A percentile compares a stretch with the other conserved stretches of the same genome.
These are phyloP conservation scores for Aphanocladium album DNA, from an alignment of 2,329 filamentous ascomycete genomes.

Conservation along the genomic window DNA sequence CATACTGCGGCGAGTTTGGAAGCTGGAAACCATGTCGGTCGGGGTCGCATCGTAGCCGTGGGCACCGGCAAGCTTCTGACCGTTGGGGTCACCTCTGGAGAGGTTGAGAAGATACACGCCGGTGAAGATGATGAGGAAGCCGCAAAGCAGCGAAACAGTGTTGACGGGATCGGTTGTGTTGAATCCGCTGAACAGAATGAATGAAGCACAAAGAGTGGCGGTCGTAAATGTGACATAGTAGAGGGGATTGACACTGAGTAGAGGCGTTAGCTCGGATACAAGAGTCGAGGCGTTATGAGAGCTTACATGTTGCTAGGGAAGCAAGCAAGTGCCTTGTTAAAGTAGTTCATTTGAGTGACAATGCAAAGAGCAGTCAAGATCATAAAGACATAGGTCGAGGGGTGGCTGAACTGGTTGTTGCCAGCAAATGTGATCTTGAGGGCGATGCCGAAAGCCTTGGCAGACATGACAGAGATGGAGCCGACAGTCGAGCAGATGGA, in stretches of 20 bases:
- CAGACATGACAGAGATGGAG: slow-evolving; percentile 96
- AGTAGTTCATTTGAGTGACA: slow-evolving; percentile 99
- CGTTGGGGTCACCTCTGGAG: slow-evolving; percentile 86
- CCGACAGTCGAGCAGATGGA: slow-evolving; percentile 97
- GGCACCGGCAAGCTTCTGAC: slow-evolving; percentile 59
- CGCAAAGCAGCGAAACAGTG: slow-evolving; percentile 85
- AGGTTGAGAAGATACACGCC: slow-evolving; percentile 95
- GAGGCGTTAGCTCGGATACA: slow-evolving; percentile 13
- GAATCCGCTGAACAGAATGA: slow-evolving; percentile 93
- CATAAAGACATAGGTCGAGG: slow-evolving; percentile 95
- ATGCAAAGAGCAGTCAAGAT: slow-evolving; percentile 93
- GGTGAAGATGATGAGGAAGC: slow-evolving; percentile 91
- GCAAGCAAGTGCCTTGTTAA: slow-evolving; percentile 96
- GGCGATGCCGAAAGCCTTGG: slow-evolving; percentile 97
- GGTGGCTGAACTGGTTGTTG: slow-evolving; percentile 91
- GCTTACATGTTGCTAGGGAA: slow-evolving; percentile 96
- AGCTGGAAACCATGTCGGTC: slow-evolving; percentile 83
- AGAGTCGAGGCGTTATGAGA: slow-evolving; percentile 27
- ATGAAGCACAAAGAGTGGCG: slow-evolving; percentile 86
- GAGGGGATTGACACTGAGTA: slow-evolving; percentile 78
- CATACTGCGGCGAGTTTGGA: slow-evolving; percentile 91
- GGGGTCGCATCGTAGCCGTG: slow-evolving; percentile 73
- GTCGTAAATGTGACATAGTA: slow-evolving; percentile 99
- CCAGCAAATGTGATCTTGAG: slow-evolving; percentile 90
- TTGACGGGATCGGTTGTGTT: slow-evolving; percentile 91